Conservation (phyloP, 2,329 filamentous ascomycete genomes). For the Scytalidium sp. region DNA sequence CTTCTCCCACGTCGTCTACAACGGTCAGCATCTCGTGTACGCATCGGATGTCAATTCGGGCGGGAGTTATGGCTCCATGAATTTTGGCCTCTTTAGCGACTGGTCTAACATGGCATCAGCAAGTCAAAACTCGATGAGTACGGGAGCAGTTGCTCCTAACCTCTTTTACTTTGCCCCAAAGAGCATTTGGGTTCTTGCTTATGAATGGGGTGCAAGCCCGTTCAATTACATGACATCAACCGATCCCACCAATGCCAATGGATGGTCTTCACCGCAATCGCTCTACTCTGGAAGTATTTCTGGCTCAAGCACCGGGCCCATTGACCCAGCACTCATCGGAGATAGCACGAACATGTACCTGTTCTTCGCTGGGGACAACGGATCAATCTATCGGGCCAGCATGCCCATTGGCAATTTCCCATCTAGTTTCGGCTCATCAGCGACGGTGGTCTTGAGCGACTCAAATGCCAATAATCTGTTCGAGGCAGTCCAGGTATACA, state of each 20-base stretch:
- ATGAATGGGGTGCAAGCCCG: constrained; percentile 59
- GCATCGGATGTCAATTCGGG: constrained; percentile 44
- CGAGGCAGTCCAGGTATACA: constrained; percentile 67
- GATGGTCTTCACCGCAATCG: constrained; percentile 51
- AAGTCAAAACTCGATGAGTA: constrained; percentile 48
- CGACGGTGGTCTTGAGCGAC: constrained; percentile 50
- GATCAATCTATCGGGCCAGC: constrained; percentile 60
- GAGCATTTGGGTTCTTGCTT: constrained; percentile 60
- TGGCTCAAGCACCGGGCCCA: constrained; percentile 48
- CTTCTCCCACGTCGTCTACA: constrained; percentile 53
- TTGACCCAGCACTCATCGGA: constrained; percentile 63
- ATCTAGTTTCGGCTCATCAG: constrained; percentile 51
- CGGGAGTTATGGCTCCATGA: constrained; percentile 53
- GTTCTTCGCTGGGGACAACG: constrained; percentile 67
- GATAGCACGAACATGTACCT: constrained; percentile 61
- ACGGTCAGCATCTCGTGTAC: constrained; percentile 60
- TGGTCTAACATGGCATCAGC: constrained; percentile 49
- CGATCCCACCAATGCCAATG: constrained; percentile 54
- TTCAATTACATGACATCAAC: constrained; percentile 60
- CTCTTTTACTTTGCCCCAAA: constrained; percentile 63
- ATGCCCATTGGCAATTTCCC: constrained; percentile 64
- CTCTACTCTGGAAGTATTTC: constrained; percentile 56
- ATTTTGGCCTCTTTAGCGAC: constrained; percentile 51
- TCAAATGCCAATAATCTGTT: constrained; percentile 56
- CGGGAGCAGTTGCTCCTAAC: constrained; percentile 52